phyloP scores from a whole-genome alignment of 345 rosid species.

The Syzygium jambos region DNA sequence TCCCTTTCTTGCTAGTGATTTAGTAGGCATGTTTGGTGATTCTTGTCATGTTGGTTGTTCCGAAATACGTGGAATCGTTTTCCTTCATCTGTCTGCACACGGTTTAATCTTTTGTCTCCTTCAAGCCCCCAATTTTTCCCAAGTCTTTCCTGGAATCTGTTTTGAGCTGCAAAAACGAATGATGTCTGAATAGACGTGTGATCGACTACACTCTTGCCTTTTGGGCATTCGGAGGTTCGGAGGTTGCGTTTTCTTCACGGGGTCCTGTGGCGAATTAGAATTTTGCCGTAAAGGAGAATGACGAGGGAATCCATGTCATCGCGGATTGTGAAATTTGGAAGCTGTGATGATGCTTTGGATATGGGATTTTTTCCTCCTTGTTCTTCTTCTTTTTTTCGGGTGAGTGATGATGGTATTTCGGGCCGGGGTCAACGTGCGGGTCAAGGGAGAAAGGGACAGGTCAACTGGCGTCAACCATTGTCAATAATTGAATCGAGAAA shows the following conservation, averaged over 20 bases:
- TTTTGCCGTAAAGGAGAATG: background rate
- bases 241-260: background rate
- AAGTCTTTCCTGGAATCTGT: background rate
- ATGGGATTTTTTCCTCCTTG: too few species aligned
- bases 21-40: background rate
- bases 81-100: background rate
- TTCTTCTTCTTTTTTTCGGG: too few species aligned
- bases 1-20: background rate
- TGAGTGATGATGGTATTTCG: background rate
- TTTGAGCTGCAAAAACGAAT: background rate
- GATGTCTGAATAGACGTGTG: background rate
- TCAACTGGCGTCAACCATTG: slow-evolving; percentile 28
- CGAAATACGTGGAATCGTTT: background rate
- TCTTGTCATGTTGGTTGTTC: background rate
- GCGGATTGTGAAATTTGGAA: background rate
- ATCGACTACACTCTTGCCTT: background rate
- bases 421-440: slow-evolving; percentile 6
- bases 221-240: background rate
- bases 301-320: too few species aligned
- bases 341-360: background rate
- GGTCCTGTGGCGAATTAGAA: too few species aligned
- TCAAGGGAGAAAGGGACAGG: slow-evolving; percentile 27
- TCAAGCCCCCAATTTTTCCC: background rate
- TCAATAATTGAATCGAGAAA: background rate
- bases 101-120: background rate